phyloP scores from a whole-genome alignment of 2,329 filamentous ascomycete species.

The Apiospora aurea region DNA sequence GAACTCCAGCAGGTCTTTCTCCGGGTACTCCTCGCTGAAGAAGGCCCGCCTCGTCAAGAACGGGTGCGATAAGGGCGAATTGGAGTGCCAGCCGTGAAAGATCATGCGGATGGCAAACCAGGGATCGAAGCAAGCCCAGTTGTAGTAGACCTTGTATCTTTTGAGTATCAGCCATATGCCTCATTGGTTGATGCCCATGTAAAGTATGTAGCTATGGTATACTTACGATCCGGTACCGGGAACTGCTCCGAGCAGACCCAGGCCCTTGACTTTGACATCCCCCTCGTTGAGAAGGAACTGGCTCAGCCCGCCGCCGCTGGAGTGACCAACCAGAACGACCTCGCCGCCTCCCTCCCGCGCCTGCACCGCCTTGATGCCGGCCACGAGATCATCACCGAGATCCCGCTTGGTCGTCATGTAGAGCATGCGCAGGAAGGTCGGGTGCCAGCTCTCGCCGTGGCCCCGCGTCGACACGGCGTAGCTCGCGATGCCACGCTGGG shows the following conservation, averaged over 20 bases:
- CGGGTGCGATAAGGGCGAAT: conserved; percentile 59
- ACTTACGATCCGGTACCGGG: conserved; percentile 57
- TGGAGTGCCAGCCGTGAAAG: conserved; percentile 56
- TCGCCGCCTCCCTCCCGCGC: conserved; percentile 38
- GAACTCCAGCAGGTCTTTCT: conserved; percentile 49
- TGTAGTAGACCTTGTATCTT: conserved; percentile 48
- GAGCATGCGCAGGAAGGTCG: conserved; percentile 55
- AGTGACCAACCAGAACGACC: conserved; percentile 58
- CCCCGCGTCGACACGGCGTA: conserved; percentile 61
- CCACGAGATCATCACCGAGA: conserved; percentile 53
- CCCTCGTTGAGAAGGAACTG: conserved; percentile 56
- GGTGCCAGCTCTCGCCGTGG: conserved; percentile 60
- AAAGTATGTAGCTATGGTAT: too few relatives aligned
- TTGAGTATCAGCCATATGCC: conserved; percentile 32
- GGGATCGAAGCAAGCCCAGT: conserved; percentile 55
- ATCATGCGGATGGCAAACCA: conserved; percentile 55
- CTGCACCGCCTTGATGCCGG: conserved; percentile 49
- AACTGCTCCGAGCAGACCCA: conserved; percentile 55
- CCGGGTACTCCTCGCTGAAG: conserved; percentile 54
- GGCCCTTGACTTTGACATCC: conserved; percentile 48
- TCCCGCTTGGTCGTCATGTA: conserved; percentile 51
- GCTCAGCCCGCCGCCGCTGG: conserved; percentile 56
- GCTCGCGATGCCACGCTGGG: conserved; percentile 51
- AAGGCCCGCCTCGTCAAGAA: conserved; percentile 57
- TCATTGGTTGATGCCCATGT: too few relatives aligned